A percentile compares a stretch with the other conserved stretches of the same genome.
phyloP scores from a whole-genome alignment of 768 basidiomycete genomes.

The Mycena polygramma region DNA sequence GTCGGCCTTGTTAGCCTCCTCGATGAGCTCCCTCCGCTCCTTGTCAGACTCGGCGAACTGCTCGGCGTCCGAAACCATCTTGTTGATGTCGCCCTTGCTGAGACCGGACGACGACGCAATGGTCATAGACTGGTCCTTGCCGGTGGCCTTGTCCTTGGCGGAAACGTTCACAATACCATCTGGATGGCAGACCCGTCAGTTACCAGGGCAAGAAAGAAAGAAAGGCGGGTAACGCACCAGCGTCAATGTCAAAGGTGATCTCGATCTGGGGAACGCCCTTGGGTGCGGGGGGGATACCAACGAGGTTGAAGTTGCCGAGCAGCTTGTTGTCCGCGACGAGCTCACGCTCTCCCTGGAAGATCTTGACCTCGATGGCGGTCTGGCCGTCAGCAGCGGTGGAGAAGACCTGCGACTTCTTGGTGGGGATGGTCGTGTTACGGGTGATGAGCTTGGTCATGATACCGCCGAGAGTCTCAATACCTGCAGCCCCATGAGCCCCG shows the following conservation, averaged over 20 bases:
- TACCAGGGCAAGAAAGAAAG: background rate
- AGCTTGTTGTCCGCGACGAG: conserved; percentile 98
- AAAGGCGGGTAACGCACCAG: conserved; percentile 63
- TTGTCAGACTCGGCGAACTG: conserved; percentile 95
- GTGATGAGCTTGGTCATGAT: conserved; percentile 99
- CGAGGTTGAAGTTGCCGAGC: conserved; percentile 99
- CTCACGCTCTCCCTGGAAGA: conserved; percentile 99
- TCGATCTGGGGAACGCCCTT: conserved; percentile 89
- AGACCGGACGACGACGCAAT: conserved; percentile 98
- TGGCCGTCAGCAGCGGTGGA: conserved; percentile 99
- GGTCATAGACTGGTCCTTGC: conserved; percentile 95
- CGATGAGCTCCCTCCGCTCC: conserved; percentile 87
- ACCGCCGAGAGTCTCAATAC: conserved; percentile 97
- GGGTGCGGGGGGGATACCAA: conserved; percentile 92
- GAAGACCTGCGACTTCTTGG: conserved; percentile 99
- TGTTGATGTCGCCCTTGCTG: conserved; percentile 95
- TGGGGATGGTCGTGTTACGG: conserved; percentile 99
- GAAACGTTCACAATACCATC: conserved; percentile 98
- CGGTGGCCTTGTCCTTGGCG: conserved; percentile 94
- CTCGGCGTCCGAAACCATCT: conserved; percentile 96
- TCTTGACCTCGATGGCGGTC: conserved; percentile 99
- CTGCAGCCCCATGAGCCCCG: conserved; percentile 44
- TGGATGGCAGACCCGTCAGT: conserved; percentile 42
- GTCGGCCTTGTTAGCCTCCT: conserved; percentile 97
- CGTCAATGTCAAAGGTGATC: conserved; percentile 97